These are phyloP conservation scores for Ophiostoma piceae DNA, from an alignment of 2,329 filamentous ascomycete species.

Conservation along the genomic window DNA sequence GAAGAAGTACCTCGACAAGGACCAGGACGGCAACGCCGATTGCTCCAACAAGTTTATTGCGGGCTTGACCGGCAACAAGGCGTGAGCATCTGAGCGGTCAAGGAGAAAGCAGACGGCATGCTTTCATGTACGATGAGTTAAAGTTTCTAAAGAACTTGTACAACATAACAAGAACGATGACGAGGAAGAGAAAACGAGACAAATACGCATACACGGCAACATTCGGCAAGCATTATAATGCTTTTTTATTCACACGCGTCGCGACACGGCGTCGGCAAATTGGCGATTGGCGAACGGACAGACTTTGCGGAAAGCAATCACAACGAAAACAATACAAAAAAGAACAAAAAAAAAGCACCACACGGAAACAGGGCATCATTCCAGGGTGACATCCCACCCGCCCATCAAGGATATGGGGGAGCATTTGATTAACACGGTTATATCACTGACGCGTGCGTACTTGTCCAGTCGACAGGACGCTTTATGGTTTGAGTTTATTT, in stretches of 20 bases:
- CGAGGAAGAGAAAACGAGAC: background rate
- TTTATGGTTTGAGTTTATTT: constrained; percentile 12
- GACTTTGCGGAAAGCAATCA: background rate
- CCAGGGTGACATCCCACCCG: background rate
- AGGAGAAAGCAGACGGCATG: background rate
- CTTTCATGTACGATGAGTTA: constrained; percentile 4
- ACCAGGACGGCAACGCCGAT: constrained; percentile 28
- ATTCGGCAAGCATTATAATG: background rate
- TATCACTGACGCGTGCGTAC: constrained; percentile 15
- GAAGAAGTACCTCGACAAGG: constrained; percentile 54
- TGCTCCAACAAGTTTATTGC: constrained; percentile 19
- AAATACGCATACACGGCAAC: constrained; percentile 8
- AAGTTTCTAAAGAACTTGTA: background rate
- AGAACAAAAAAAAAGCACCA: background rate
- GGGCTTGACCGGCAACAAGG: constrained; percentile 2
- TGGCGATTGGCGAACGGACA: background rate
- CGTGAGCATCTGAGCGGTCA: background rate
- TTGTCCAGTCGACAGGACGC: constrained; percentile 11
- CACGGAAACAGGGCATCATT: background rate
- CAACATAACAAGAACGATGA: background rate
- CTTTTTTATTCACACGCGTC: background rate
- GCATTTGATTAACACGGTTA: constrained; percentile 13
- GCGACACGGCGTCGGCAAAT: background rate
- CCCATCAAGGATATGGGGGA: constrained; percentile 4
- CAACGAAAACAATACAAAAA: background rate